A percentile compares a stretch with the other conserved stretches of the same genome.
Evolutionary conservation across 306 rosid species (phyloP).

Genomic region (Prunus fruticosa): DNA sequence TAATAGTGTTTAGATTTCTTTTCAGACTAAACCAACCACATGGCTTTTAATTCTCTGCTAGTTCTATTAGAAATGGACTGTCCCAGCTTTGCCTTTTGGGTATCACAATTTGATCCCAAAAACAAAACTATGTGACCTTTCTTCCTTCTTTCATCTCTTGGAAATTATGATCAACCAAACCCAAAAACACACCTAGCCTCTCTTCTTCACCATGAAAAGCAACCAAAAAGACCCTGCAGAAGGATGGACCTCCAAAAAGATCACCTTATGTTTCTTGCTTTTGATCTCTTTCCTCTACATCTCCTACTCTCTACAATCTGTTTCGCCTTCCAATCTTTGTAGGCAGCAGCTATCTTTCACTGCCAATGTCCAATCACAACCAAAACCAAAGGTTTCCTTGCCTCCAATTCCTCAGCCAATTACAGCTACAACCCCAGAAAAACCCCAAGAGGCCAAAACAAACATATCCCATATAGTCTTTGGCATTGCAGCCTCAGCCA

Average conservation of each 20-base stretch:
- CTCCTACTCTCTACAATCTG: slow-evolving; percentile 37
- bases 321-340: slow-evolving; percentile 24
- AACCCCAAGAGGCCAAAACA: slow-evolving; percentile 26
- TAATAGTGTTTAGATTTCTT: background rate
- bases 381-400: too few species aligned
- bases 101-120: background rate
- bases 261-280: slow-evolving; percentile 38
- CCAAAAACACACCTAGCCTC: background rate
- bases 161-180: background rate
- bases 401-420: background rate
- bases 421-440: background rate
- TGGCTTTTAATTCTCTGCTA: background rate
- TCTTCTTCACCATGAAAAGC: slow-evolving; percentile 38
- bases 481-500: slow-evolving; percentile 69
- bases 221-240: slow-evolving; percentile 41
- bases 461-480: slow-evolving; percentile 67
- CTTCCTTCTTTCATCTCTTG: background rate
- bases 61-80: background rate
- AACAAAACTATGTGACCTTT: background rate
- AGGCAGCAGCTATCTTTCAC: slow-evolving; percentile 11
- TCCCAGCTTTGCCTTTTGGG: background rate
- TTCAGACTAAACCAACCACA: background rate
- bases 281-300: slow-evolving; percentile 41
- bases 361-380: background rate
- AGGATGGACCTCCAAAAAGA: slow-evolving; percentile 40